Evolutionary conservation across 2,329 filamentous ascomycete species (phyloP).

Genomic region (Trichoderma gracile): DNA sequence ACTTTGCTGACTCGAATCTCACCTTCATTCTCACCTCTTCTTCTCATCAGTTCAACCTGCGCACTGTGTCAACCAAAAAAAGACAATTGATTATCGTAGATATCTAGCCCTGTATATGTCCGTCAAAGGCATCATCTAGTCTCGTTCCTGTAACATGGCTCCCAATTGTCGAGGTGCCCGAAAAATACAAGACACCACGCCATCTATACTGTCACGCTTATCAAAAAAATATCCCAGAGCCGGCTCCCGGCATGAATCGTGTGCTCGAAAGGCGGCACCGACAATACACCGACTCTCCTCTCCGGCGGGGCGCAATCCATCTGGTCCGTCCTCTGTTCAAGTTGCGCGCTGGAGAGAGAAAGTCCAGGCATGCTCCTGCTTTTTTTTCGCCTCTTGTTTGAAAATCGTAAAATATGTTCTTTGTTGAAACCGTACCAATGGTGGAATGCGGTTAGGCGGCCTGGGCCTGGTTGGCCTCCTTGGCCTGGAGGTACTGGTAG

Average conservation of each 20-base stretch:
- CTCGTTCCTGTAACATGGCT: conserved; percentile 13
- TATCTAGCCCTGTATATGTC: conserved; percentile 24
- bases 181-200: conserved; percentile 21
- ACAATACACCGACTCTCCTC: conserved; percentile 8
- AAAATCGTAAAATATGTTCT: not conserved
- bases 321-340: not conserved
- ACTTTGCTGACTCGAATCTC: not conserved
- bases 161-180: conserved; percentile 14
- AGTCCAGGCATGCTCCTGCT: not conserved
- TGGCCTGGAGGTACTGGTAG: conserved; percentile 78
- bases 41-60: not conserved
- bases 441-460: conserved; percentile 6
- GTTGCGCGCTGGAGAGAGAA: not conserved
- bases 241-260: conserved; percentile 1
- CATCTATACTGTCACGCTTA: conserved; percentile 26
- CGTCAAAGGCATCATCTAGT: conserved; percentile 19
- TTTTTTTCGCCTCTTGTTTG: not conserved
- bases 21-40: too few species aligned
- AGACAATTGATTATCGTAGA: conserved; percentile 22
- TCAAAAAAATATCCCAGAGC: conserved; percentile 22
- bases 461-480: conserved; percentile 45
- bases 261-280: conserved; percentile 2
- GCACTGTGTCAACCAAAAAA: conserved; percentile 9
- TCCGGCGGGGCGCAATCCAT: not conserved
- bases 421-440: not conserved